Base-by-base conservation (phyloP, 192 early-diverging fungal species). In the Neocallimastix lanati region DNA sequence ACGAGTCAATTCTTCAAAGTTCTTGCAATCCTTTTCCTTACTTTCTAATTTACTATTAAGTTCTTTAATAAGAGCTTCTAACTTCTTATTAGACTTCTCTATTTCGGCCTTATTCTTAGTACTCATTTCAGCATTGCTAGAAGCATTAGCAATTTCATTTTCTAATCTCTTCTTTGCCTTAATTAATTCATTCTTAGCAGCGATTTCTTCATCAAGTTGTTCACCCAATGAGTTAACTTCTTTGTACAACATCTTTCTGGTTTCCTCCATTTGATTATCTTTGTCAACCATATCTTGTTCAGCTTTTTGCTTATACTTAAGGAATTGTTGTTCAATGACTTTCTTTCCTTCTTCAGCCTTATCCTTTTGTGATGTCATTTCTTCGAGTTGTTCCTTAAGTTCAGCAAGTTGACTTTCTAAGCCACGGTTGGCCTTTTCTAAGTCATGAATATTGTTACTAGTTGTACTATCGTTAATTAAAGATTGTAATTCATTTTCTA, bases 211-310 rank as follows among this genome's bases (percentile, higher is more conserved):
- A 35, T 88, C 87, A 14, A 90, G 83, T 80, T 90, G 85, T 76
- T 90, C 87, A 13, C 86, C 86, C 18, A 90, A 82, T 0, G 88
- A 81, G 33, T 88, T 90, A 29, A 94, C 86, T 80, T 92, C 89
- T 36, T 88, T 85, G 83, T 86, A 85, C 78, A 92, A 84, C 81
- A 90, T 88, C 50, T 91, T 90, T n/a, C 87, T 83, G 25, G 93
- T 92, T 80, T 96, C 94, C n/a, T 91, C 87, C 85, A 92, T 84
- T 38, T 85, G 87, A 18, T 85, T 78, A 27, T 95, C 95, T 81
- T 92, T 93, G 35, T 85, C 87, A 2, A 85, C 85, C 6, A 84
- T 82, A 76, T 94, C 90, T 30, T 84, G 80, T 78, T 91, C 93
- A 38, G 87, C 79, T 40, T 88, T 88, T 76, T 87, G 88, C 76